phyloP scores from a whole-genome alignment of 1,284 basidiomycete genomes.

The Taiwanofungus camphoratus region DNA sequence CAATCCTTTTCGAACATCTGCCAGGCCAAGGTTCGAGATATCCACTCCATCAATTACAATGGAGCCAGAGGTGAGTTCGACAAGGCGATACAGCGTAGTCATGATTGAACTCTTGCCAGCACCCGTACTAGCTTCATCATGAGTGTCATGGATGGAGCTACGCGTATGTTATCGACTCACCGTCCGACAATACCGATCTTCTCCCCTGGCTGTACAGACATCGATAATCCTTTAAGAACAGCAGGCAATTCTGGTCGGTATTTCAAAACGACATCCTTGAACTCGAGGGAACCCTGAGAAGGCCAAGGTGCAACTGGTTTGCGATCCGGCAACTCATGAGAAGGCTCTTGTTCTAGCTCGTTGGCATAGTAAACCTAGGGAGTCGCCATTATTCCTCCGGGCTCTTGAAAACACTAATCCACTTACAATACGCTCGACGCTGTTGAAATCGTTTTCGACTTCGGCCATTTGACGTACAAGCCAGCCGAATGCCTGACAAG shows the following conservation, averaged over 20 bases:
- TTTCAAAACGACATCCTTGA: constrained; percentile 58
- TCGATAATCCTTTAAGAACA: constrained; percentile 62
- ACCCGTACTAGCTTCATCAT: constrained; percentile 44
- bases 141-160: not conserved
- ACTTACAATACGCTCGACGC: constrained; percentile 68
- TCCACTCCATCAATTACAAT: constrained; percentile 64
- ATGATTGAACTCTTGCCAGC: constrained; percentile 72
- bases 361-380: constrained; percentile 62
- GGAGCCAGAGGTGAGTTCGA: constrained; percentile 63
- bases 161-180: constrained; percentile 19
- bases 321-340: constrained; percentile 55
- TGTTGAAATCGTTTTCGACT: constrained; percentile 91
- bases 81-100: constrained; percentile 34
- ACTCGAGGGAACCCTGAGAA: constrained; percentile 49
- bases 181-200: constrained; percentile 86
- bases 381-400: not conserved
- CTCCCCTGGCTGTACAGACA: constrained; percentile 70
- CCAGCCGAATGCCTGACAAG: constrained; percentile 66
- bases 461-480: constrained; percentile 81
- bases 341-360: constrained; percentile 74
- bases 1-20: constrained; percentile 56
- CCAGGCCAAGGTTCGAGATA: constrained; percentile 60
- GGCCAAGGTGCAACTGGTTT: constrained; percentile 70
- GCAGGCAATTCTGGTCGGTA: constrained; percentile 70
- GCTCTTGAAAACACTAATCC: not conserved